These are phyloP conservation scores for Candida morakotiae DNA, from an alignment of 805 yeast species.

Conservation along the genomic window DNA sequence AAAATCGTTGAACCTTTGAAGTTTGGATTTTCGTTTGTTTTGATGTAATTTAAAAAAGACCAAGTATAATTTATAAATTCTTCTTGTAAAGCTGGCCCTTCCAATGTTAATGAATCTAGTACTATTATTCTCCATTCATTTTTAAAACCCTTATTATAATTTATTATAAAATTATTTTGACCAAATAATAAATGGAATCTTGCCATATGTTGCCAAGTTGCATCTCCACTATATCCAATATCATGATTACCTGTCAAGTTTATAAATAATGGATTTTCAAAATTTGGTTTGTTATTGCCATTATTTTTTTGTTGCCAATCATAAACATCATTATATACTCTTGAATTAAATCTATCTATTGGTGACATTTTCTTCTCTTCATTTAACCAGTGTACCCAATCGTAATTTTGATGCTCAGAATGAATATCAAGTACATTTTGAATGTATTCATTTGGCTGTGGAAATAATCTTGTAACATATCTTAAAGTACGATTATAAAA, in stretches of 20 bases:
- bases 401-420: conserved; percentile 47
- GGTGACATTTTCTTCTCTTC: conserved; percentile 39
- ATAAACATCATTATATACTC: conserved; percentile 51
- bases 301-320: conserved; percentile 53
- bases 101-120: conserved; percentile 75
- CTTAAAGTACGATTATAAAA: conserved; percentile 76
- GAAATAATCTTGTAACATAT: conserved; percentile 65
- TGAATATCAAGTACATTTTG: conserved; percentile 45
- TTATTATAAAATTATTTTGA: conserved; percentile 76
- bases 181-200: conserved; percentile 77
- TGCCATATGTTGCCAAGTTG: conserved; percentile 85
- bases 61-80: conserved; percentile 65
- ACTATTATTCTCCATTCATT: conserved; percentile 90
- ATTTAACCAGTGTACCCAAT: conserved; percentile 48
- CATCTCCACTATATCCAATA: conserved; percentile 92
- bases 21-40: conserved; percentile 38
- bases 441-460: conserved; percentile 51
- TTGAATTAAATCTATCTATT: conserved; percentile 26
- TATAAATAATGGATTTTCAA: conserved; percentile 62
- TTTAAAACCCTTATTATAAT: conserved; percentile 56
- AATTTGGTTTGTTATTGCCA: conserved; percentile 30
- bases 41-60: conserved; percentile 64
- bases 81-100: conserved; percentile 84
- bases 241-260: conserved; percentile 95
- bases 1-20: conserved; percentile 79